Conservation (phyloP, 805 yeast species). For the Cyberlindnera saturnus region DNA sequence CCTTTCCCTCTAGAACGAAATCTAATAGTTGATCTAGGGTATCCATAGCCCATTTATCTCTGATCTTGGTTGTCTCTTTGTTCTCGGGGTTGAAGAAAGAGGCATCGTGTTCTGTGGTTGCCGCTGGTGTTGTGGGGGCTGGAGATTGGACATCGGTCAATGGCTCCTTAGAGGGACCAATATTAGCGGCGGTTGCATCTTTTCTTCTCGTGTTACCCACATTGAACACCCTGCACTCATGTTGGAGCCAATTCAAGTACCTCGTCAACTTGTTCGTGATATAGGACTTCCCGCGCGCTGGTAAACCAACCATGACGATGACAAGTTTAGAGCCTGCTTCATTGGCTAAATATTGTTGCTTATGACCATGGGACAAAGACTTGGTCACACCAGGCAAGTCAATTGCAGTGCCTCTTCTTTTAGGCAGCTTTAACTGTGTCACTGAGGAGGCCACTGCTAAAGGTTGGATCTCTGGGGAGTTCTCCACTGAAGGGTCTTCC, state of each 20-base stretch:
- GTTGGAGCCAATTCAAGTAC: slow-evolving; percentile 90
- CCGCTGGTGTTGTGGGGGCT: not conserved
- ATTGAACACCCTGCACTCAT: slow-evolving; percentile 83
- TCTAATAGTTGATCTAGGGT: slow-evolving; percentile 81
- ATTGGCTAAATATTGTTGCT: slow-evolving; percentile 22
- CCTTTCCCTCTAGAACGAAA: slow-evolving; percentile 72
- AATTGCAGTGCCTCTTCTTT: slow-evolving; percentile 69
- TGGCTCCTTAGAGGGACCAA: slow-evolving; percentile 69
- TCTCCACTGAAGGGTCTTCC: slow-evolving; percentile 24
- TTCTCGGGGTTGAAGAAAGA: slow-evolving; percentile 83
- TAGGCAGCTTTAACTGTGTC: slow-evolving; percentile 26
- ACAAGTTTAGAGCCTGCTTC: slow-evolving; percentile 83
- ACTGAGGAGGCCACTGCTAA: slow-evolving; percentile 2
- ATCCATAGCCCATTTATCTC: slow-evolving; percentile 96
- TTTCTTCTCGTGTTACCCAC: slow-evolving; percentile 92
- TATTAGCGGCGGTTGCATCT: slow-evolving; percentile 47
- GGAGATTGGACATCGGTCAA: slow-evolving; percentile 35
- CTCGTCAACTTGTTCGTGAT: slow-evolving; percentile 87
- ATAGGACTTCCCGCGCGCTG: slow-evolving; percentile 93
- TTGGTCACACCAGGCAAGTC: slow-evolving; percentile 91
- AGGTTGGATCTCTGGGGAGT: slow-evolving; percentile 22
- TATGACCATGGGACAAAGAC: slow-evolving; percentile 54
- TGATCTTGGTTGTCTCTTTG: slow-evolving; percentile 48
- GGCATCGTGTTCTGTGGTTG: slow-evolving; percentile 56
- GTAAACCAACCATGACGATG: slow-evolving; percentile 93